phyloP scores from a whole-genome alignment of 495 filamentous ascomycete species.

The Apiosordaria backusii region DNA sequence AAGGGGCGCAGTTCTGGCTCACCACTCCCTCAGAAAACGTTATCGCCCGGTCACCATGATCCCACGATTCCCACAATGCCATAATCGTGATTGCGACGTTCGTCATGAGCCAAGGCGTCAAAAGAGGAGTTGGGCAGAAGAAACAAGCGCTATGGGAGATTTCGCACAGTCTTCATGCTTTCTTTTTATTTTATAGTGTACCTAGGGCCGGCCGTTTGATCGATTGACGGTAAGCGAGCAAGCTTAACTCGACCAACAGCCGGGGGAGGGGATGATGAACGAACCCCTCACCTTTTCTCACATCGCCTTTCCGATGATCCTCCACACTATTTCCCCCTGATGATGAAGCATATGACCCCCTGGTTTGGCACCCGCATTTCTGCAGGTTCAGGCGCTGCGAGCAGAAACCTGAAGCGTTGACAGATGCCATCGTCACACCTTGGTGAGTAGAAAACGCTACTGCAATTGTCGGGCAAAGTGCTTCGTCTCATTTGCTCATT shows the following conservation, averaged over 20 bases:
- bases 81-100: background rate
- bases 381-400: too few species aligned
- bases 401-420: background rate
- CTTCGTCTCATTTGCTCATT: background rate
- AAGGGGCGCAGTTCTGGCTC: background rate
- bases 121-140: constrained; percentile 3
- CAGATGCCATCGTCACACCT: background rate
- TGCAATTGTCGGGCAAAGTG: background rate
- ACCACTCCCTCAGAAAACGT: too few species aligned
- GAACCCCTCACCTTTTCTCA: background rate
- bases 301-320: background rate
- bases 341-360: background rate
- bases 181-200: constrained; percentile 3
- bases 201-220: background rate
- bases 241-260: background rate
- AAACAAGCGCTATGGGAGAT: background rate
- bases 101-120: background rate
- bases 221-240: background rate
- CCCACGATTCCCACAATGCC: background rate
- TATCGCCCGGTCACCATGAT: background rate
- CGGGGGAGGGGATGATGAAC: background rate
- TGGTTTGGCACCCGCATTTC: background rate
- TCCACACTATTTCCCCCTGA: background rate
- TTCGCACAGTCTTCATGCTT: background rate
- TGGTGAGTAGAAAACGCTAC: background rate